Base-by-base conservation (phyloP, 768 basidiomycete species). In the Candolleomyces aberdarensis region DNA sequence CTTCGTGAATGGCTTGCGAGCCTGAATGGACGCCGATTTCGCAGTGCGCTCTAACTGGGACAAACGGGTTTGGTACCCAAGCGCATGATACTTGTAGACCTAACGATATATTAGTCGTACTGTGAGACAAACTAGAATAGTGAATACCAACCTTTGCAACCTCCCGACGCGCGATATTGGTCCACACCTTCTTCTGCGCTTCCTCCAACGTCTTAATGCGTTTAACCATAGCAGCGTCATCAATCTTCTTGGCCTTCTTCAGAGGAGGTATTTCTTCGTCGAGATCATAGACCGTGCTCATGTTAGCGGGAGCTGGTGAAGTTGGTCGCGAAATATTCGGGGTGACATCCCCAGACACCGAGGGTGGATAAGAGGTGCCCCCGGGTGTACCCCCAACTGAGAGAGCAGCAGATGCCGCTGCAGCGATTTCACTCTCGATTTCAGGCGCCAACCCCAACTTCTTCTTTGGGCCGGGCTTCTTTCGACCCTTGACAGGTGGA, bases 151-250 rank as follows among this genome's bases (percentile, higher is more conserved):
- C 94, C 81, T 92, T 95, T 31, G 88, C 86, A 51, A 96, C 85
- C 66, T 96, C 94, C 65, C 86, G 81, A 63, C 85, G 81, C 1
- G 92, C 94, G 53, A 96, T 94, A 66, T 88, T 92, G 20, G 86
- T 87, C 94, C 94, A 96, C 9, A 94, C 88, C 74, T 93, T 94
- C 60, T 84, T 82, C 75, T 95, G 94, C 0, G 89, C 80, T 65
- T 94, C 94, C 69, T 94, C 93, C 32, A 94, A 70, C 6, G 85
- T 80, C 71, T 86, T 88, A 60, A 93, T 78, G 44, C 92, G 85
- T 69, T 92, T 92, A 26, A 83, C 71, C 82, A 90, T 88, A 3
- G 84, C 80, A 59, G 72, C 76, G 50, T 89, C 89, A 58, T 93
- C 92, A 2, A 90, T 77, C 71, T 87, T 90, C 72, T 89, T 91